Conservation (phyloP, 331 rosid species). For the Rosa hybrid region DNA sequence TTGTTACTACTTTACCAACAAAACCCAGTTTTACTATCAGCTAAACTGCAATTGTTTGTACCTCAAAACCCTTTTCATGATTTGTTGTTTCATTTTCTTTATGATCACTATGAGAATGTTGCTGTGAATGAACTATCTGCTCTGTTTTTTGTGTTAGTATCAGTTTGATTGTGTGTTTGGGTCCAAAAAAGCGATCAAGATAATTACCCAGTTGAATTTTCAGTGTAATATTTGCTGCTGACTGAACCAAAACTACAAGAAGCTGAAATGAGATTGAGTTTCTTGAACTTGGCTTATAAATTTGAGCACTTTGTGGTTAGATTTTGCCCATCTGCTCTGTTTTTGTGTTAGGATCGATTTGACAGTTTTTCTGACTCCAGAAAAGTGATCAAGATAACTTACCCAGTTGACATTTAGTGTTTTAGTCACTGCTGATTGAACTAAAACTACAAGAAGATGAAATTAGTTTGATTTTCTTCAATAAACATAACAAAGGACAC, state of each 20-base stretch:
- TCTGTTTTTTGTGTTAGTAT: slow-evolving; percentile 3
- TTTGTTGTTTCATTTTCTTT: neutral
- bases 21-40: neutral
- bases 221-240: neutral
- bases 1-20: neutral
- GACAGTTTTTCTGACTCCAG: neutral
- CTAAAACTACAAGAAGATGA: neutral
- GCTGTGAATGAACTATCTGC: neutral
- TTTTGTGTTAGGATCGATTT: neutral
- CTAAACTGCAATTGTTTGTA: neutral
- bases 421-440: neutral
- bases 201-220: neutral
- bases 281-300: neutral
- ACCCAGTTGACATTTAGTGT: neutral
- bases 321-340: neutral
- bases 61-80: neutral
- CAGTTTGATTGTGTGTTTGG: neutral
- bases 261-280: neutral
- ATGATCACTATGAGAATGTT: neutral
- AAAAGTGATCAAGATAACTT: neutral
- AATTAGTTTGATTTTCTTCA: neutral
- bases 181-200: neutral
- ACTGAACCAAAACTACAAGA: neutral
- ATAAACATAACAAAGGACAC: neutral
- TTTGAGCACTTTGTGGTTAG: neutral